phyloP scores from a whole-genome alignment of 352 stramenopile species.

The Globisporangium barbulae region DNA sequence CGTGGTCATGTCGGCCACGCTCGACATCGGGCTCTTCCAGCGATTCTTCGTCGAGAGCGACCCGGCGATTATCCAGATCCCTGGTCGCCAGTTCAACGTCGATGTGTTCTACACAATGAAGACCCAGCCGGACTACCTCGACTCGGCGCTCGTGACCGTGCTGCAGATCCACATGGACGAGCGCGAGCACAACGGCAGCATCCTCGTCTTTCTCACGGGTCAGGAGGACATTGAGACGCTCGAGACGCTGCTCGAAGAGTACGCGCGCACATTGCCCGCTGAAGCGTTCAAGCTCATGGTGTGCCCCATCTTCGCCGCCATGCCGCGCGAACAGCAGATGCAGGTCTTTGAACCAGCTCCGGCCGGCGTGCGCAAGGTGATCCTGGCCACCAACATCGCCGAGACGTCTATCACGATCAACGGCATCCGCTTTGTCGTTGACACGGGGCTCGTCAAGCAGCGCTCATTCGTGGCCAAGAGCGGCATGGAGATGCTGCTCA shows the following conservation, averaged over 20 bases:
- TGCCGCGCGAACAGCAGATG: conserved; percentile 95
- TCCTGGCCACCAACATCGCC: conserved; percentile 95
- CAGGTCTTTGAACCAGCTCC: conserved; percentile 89
- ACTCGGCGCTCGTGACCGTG: conserved; percentile 83
- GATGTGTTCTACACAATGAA: conserved; percentile 90
- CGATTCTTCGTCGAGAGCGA: conserved; percentile 91
- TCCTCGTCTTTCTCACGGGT: conserved; percentile 94
- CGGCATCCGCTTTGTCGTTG: conserved; percentile 89
- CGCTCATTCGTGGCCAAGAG: conserved; percentile 84
- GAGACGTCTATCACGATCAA: conserved; percentile 99
- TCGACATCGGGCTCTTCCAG: conserved; percentile 93
- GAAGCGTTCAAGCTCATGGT: conserved; percentile 80
- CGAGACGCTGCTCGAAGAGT: conserved; percentile 82
- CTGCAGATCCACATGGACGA: conserved; percentile 90
- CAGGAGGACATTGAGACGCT: conserved; percentile 96
- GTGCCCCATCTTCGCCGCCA: conserved; percentile 95
- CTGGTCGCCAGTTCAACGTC: conserved; percentile 86
- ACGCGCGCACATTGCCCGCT: conserved; percentile 62
- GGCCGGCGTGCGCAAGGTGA: conserved; percentile 88
- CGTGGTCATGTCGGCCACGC: conserved; percentile 98
- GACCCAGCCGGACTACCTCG: conserved; percentile 87
- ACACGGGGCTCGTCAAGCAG: conserved; percentile 88
- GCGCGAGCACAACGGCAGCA: conserved; percentile 74
- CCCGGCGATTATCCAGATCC: conserved; percentile 82
- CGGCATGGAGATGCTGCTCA: conserved; percentile 88